Percentiles rank a stretch among this genome's conserved stretches.
phyloP scores from a whole-genome alignment of 2,329 filamentous ascomycete species.

The Claviceps cyperi region DNA sequence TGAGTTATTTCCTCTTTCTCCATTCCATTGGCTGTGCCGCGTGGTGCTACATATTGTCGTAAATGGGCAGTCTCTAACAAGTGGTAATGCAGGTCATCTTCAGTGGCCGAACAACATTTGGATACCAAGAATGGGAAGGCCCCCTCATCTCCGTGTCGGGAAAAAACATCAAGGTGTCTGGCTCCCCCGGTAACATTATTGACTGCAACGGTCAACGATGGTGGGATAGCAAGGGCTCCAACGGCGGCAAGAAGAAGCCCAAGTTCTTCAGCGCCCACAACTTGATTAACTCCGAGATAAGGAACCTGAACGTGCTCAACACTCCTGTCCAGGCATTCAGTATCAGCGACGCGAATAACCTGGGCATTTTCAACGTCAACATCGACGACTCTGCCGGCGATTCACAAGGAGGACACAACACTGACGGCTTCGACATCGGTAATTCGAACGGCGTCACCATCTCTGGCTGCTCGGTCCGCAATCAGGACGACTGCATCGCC shows the following conservation, averaged over 20 bases:
- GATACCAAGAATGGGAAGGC: not conserved
- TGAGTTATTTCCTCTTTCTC: not conserved
- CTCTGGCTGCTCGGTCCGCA: not conserved
- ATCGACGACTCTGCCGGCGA: conserved; percentile 1
- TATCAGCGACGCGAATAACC: not conserved
- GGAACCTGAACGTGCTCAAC: not conserved
- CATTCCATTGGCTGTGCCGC: too few species aligned
- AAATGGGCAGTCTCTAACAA: too few species aligned
- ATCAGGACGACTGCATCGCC: conserved; percentile 3
- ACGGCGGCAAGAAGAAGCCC: conserved; percentile 48
- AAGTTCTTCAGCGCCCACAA: conserved; percentile 40
- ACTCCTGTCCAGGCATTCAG: not conserved
- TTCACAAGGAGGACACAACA: not conserved
- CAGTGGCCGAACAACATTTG: not conserved
- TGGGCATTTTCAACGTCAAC: not conserved
- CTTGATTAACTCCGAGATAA: conserved; percentile 10
- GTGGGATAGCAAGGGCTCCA: conserved; percentile 47
- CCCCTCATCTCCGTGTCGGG: not conserved
- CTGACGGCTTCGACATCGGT: not conserved
- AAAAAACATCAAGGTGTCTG: not conserved
- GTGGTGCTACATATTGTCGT: too few species aligned
- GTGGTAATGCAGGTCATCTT: not conserved
- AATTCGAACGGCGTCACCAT: not conserved
- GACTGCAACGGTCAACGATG: conserved; percentile 41
- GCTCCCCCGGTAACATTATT: conserved; percentile 21